Conservation (phyloP, 164 flowering plant genomes). For the Warburgia ugandensis region DNA sequence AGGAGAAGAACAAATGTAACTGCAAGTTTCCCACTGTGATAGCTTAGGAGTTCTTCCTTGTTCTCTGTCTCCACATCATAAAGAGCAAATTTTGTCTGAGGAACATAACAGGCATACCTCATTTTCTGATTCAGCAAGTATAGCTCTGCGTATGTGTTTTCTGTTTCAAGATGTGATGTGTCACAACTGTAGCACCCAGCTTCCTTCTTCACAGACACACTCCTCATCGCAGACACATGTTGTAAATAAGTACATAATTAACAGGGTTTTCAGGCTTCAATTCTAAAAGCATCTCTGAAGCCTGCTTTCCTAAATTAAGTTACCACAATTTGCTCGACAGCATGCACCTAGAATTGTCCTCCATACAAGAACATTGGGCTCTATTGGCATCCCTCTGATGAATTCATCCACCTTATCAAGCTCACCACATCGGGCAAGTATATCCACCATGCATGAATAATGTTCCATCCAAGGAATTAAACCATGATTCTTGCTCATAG, state of each 20-base stretch:
- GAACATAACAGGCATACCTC: constrained; percentile 66
- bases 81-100: constrained; percentile 56
- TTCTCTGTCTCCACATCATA: constrained; percentile 79
- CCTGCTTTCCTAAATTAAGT: constrained; percentile 53
- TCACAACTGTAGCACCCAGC: constrained; percentile 91
- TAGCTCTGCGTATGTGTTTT: constrained; percentile 56
- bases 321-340: constrained; percentile 42
- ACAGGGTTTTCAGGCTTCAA: constrained; percentile 80
- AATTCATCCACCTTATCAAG: constrained; percentile 59
- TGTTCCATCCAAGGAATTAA: constrained; percentile 72
- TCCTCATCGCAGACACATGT: constrained; percentile 61
- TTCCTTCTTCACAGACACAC: constrained; percentile 63
- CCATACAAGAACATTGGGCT: constrained; percentile 71
- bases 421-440: constrained; percentile 75
- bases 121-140: constrained; percentile 49
- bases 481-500: constrained; percentile 49
- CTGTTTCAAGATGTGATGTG: constrained; percentile 60
- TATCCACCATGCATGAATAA: constrained; percentile 83
- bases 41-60: constrained; percentile 71
- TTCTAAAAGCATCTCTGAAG: constrained; percentile 65
- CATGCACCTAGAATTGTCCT: constrained; percentile 81
- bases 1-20: constrained; percentile 86
- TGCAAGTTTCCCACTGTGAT: constrained; percentile 87
- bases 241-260: constrained; percentile 71
- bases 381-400: constrained; percentile 59